Conservation (phyloP, 1,139 yeast species). For the Barnettozyma hawaiiensis region DNA sequence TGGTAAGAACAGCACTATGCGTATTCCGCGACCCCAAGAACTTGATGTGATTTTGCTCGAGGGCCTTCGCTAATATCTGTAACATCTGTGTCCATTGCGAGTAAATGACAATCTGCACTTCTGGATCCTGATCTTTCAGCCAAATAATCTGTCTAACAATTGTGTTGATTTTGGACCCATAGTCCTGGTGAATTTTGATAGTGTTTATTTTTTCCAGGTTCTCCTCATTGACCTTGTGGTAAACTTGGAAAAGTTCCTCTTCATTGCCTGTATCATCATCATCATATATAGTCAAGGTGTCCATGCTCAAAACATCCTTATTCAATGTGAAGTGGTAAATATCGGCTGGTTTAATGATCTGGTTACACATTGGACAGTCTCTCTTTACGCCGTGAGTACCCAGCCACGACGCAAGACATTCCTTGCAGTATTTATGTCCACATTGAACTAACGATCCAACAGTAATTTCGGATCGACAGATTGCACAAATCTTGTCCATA, state of each 20-base stretch:
- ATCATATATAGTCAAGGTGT: conserved; percentile 11
- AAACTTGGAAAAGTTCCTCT: conserved; percentile 39
- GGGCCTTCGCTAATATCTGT: conserved; percentile 60
- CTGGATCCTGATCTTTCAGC: conserved; percentile 51
- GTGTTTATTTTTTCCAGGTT: conserved; percentile 41
- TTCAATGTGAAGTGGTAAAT: conserved; percentile 46
- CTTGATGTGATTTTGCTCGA: conserved; percentile 51
- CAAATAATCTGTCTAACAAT: conserved; percentile 68
- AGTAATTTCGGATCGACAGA: conserved; percentile 65
- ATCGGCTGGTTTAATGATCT: conserved; percentile 37
- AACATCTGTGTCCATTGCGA: conserved; percentile 85
- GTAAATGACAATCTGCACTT: conserved; percentile 74
- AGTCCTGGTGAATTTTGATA: conserved; percentile 44
- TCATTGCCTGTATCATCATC: conserved; percentile 6
- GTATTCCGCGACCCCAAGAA: conserved; percentile 31
- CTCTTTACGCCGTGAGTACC: conserved; percentile 31
- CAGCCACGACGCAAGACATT: conserved; percentile 73
- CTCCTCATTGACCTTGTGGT: conserved; percentile 41
- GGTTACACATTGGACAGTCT: conserved; percentile 78
- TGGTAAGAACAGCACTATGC: conserved; percentile 5
- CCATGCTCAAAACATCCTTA: conserved; percentile 16
- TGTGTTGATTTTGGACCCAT: conserved; percentile 82
- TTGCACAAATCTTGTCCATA: conserved; percentile 50
- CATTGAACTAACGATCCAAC: conserved; percentile 79
- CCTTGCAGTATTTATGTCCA: conserved; percentile 84